Conservation (phyloP, 148 eudicot genomes). For the Arbutus unedo region DNA sequence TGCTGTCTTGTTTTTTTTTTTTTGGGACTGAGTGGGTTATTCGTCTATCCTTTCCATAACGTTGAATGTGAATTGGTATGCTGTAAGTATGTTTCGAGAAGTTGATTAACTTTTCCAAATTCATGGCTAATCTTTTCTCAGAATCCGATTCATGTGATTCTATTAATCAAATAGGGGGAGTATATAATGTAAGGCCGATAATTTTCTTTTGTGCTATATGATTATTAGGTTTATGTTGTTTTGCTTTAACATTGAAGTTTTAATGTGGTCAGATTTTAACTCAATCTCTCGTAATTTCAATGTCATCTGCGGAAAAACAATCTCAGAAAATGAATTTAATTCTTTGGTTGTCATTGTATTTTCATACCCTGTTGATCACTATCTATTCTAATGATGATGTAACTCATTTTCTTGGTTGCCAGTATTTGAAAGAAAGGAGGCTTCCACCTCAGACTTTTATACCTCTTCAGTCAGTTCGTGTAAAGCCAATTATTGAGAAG, state of each 20-base stretch:
- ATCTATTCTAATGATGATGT: neutral
- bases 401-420: conserved; percentile 17
- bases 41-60: neutral
- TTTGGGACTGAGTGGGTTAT: neutral
- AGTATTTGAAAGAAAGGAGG: conserved; percentile 94
- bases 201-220: neutral
- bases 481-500: conserved; percentile 79
- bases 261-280: neutral
- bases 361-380: neutral
- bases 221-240: neutral
- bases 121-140: neutral
- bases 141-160: neutral
- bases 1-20: neutral
- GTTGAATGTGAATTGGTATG: neutral
- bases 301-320: neutral
- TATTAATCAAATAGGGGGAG: neutral
- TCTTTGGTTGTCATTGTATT: conserved; percentile 11
- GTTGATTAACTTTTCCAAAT: neutral
- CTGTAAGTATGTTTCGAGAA: neutral
- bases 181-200: neutral
- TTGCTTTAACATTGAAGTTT: neutral
- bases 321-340: neutral
- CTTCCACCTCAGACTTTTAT: conserved; percentile 97
- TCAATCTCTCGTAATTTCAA: neutral
- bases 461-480: conserved; percentile 92